Conservation (phyloP, 2,329 filamentous ascomycete genomes). For the Arthrobotrys sinensis region DNA sequence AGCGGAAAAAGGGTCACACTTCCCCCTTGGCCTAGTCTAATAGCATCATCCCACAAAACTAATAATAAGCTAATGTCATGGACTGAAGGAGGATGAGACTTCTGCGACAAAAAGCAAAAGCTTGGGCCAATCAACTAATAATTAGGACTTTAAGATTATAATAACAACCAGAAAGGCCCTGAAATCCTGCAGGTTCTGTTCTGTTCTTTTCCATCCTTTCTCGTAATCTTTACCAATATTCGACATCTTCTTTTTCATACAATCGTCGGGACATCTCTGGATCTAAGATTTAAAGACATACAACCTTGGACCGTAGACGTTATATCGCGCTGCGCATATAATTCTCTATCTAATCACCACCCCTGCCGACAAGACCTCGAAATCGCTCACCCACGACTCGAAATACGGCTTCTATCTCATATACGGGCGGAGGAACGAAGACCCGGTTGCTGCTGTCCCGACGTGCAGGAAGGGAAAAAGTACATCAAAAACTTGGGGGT, state of each 20-base stretch:
- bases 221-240: background rate
- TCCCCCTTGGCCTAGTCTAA: conserved; percentile 9
- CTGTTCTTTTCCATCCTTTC: background rate
- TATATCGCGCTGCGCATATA: background rate
- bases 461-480: background rate
- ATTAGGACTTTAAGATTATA: conserved; percentile 1
- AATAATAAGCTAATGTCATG: conserved; percentile 4
- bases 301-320: background rate
- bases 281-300: background rate
- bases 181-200: background rate
- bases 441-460: conserved; percentile 4
- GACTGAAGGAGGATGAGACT: conserved; percentile 13
- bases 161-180: background rate
- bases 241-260: background rate
- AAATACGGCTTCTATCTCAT: background rate
- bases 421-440: conserved; percentile 29
- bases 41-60: conserved; percentile 2
- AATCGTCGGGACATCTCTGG: background rate
- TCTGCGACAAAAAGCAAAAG: conserved; percentile 33
- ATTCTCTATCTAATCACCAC: conserved; percentile 49
- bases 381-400: conserved; percentile 36
- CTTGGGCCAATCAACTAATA: conserved; percentile 8
- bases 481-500: conserved; percentile 4
- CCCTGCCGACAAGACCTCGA: conserved; percentile 36
- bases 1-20: conserved; percentile 31